These are phyloP conservation scores for Solanum phureja DNA, from an alignment of 257 asterid genomes.

Conservation along the genomic window DNA sequence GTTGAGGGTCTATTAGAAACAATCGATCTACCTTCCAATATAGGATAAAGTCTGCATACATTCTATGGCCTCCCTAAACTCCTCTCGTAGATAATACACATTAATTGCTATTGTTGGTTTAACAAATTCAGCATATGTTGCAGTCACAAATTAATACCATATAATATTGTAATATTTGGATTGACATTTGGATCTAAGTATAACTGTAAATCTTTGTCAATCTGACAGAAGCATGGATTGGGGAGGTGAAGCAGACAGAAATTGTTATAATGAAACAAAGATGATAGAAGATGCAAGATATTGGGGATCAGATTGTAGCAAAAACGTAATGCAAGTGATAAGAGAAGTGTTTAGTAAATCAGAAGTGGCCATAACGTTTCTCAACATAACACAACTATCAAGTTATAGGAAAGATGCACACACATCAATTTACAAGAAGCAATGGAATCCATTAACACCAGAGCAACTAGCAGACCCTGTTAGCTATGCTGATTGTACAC, in stretches of 20 bases:
- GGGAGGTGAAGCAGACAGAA: conserved; percentile 45
- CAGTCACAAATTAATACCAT: not conserved
- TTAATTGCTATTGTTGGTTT: not conserved
- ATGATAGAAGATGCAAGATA: conserved; percentile 28
- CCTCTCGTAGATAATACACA: not conserved
- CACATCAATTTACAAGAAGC: conserved; percentile 57
- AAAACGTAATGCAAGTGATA: conserved; percentile 34
- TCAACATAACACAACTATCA: conserved; percentile 60
- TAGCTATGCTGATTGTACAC: conserved; percentile 56
- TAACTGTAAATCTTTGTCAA: not conserved
- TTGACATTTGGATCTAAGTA: not conserved
- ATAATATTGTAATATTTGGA: not conserved
- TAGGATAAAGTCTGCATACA: not conserved
- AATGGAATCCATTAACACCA: conserved; percentile 35
- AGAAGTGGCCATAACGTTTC: conserved; percentile 30
- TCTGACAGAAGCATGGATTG: conserved; percentile 17
- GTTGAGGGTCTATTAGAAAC: not conserved
- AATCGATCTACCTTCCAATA: not conserved
- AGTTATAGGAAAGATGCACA: conserved; percentile 61
- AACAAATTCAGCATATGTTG: not conserved
- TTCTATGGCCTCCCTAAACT: not conserved
- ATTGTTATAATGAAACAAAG: conserved; percentile 49
- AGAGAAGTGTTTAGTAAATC: conserved; percentile 23
- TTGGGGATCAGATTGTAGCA: conserved; percentile 43
- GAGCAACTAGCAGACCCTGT: conserved; percentile 42